A percentile compares a stretch with the other conserved stretches of the same genome.
These are phyloP conservation scores for Trichoderma sp. DNA, from an alignment of 2,329 filamentous ascomycete species.

Conservation along the genomic window DNA sequence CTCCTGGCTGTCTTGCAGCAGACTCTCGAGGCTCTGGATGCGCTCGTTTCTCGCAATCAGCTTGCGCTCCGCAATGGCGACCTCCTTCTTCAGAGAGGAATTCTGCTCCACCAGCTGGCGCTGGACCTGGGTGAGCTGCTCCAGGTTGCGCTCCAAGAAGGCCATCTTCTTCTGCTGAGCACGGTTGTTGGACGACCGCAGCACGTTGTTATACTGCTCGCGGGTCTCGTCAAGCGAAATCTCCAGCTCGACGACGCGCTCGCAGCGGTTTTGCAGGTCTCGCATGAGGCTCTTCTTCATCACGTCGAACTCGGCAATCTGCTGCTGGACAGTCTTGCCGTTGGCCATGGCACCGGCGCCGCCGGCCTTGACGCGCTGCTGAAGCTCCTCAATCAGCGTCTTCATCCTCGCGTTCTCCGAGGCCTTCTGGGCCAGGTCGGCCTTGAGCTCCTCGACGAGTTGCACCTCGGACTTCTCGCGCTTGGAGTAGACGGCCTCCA, in stretches of 20 bases:
- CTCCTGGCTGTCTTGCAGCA: conserved; percentile 96
- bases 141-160: conserved; percentile 95
- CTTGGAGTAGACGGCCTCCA: conserved; percentile 75
- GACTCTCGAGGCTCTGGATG: conserved; percentile 87
- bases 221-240: conserved; percentile 96
- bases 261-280: conserved; percentile 95
- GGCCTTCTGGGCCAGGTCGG: conserved; percentile 73
- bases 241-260: conserved; percentile 96
- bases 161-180: conserved; percentile 99
- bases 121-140: conserved; percentile 96
- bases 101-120: conserved; percentile 98
- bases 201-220: conserved; percentile 98
- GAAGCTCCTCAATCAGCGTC: conserved; percentile 76
- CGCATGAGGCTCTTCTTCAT: conserved; percentile 99
- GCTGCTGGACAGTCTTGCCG: conserved; percentile 93
- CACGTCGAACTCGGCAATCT: conserved; percentile 96
- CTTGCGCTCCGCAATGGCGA: conserved; percentile 97
- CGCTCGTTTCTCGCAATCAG: conserved; percentile 95
- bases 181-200: conserved; percentile 94
- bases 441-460: conserved; percentile 74
- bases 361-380: conserved; percentile 70
- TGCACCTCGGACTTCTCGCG: conserved; percentile 74
- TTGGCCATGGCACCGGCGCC: conserved; percentile 64
- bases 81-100: conserved; percentile 95
- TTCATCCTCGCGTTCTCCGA: conserved; percentile 83